Conservation (phyloP, 176 grass and related monocot genomes). For the Tuctoria greenei region DNA sequence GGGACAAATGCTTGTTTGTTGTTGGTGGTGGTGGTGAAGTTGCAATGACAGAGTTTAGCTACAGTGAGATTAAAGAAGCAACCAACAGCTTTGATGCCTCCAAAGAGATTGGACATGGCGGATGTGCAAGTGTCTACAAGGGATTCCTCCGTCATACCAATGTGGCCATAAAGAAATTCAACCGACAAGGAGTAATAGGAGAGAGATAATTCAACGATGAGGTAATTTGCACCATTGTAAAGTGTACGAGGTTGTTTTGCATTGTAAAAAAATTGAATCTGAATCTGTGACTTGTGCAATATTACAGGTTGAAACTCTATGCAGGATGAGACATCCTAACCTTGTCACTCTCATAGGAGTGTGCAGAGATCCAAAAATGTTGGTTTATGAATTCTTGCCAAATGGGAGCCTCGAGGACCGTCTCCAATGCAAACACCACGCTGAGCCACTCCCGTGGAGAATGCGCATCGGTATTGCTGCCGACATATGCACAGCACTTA, state of each 20-base stretch:
- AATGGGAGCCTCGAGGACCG: conserved; percentile 68
- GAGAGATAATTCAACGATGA: conserved; percentile 66
- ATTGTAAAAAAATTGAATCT: neutral
- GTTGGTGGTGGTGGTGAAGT: conserved; percentile 12
- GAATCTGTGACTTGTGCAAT: neutral
- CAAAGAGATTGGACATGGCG: conserved; percentile 63
- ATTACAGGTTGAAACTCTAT: conserved; percentile 60
- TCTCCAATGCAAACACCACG: conserved; percentile 35
- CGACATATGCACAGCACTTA: conserved; percentile 67
- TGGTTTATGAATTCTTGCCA: conserved; percentile 66
- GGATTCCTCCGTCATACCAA: conserved; percentile 63
- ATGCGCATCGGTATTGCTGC: conserved; percentile 47
- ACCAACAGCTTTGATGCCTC: conserved; percentile 56
- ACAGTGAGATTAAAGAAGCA: conserved; percentile 55
- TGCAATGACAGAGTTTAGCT: conserved; percentile 55
- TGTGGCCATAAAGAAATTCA: conserved; percentile 75
- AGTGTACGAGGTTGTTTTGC: conserved; percentile 7
- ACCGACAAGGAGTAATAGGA: conserved; percentile 50
- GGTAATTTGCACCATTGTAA: conserved; percentile 40
- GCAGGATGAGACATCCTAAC: conserved; percentile 68
- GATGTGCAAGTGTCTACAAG: conserved; percentile 70
- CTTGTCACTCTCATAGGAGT: conserved; percentile 64
- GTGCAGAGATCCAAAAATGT: conserved; percentile 54
- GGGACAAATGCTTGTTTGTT: no score
- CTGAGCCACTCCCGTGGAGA: conserved; percentile 54